Evolutionary conservation across 441 rosid species (phyloP), one percentile per base, ranked within the genome.

Genomic region (Breynia disticha): DNA sequence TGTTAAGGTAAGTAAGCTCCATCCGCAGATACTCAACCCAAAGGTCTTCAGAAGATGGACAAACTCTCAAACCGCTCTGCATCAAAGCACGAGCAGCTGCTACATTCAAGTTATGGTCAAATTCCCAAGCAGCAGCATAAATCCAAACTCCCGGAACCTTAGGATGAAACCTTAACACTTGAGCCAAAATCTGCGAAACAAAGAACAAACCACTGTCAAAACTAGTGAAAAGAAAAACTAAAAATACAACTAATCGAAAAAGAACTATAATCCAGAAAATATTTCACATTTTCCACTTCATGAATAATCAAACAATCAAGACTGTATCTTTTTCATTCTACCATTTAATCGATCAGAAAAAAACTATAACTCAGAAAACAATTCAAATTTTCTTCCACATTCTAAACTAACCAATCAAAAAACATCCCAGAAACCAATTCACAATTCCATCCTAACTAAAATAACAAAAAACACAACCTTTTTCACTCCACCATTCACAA

Each of bases 91-190:
- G 94, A 59, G 97, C 94, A 35, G 87, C 86, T 0, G 77, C 71
- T 12, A 84, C 95, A 60, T 88, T 88, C 54, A 86, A 72, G 63
- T 91, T 86, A 45, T 76, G 73, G 69, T 91, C 95, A 46, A 86
- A 91, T 66, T 91, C 95, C 97, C 98, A 91, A 42, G 91, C 94
- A 8, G 97, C 97, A 67, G 97, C 97, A 78, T 91, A 86, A 53
- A 86, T 86, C 95, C 97, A 91, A 45, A 88, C 85, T 41, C 80
- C 95, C 1, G 94, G 81, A 13, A 81, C 90, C 76, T 81, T 91
- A 0, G 95, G 94, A 60, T 86, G 98, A 70, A 88, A 81, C 64
- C 97, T 79, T 43, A 84, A 76, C n/a, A 75, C 79, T 68, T 88
- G 91, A 62, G 95, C 91, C 62, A 91, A 70, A 4, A 72, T 83